phyloP scores from a whole-genome alignment of 1,139 yeast species.

The Debaryomyces singareniensis region DNA sequence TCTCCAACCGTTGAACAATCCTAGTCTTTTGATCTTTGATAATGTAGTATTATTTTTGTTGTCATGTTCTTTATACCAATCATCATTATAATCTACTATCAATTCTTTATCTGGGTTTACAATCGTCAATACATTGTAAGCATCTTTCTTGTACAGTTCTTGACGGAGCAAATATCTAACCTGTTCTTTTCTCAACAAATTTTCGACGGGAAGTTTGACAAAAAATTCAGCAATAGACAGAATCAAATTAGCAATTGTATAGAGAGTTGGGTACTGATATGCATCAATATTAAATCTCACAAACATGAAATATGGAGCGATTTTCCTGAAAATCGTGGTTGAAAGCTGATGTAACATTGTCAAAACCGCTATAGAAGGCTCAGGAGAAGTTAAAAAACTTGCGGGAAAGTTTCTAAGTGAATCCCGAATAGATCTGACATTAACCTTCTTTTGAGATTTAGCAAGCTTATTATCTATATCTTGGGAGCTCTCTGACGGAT shows the following conservation, averaged over 20 bases:
- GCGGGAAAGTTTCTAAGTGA: constrained; percentile 31
- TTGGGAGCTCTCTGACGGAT: constrained; percentile 3
- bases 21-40: constrained; percentile 20
- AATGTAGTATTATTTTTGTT: constrained; percentile 7
- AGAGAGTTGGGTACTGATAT: constrained; percentile 57
- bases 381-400: constrained; percentile 48
- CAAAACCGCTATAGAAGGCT: constrained; percentile 41
- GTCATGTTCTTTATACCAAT: constrained; percentile 13
- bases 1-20: constrained; percentile 87
- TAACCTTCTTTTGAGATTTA: constrained; percentile 4
- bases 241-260: constrained; percentile 45
- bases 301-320: constrained; percentile 69
- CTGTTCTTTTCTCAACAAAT: constrained; percentile 78
- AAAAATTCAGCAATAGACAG: constrained; percentile 63
- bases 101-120: constrained; percentile 39
- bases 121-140: constrained; percentile 29
- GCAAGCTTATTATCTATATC: background rate
- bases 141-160: constrained; percentile 25
- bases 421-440: constrained; percentile 34
- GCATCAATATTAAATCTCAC: constrained; percentile 64
- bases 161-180: constrained; percentile 50
- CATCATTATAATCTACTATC: constrained; percentile 40
- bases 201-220: constrained; percentile 81
- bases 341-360: constrained; percentile 61
- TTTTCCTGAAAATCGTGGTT: constrained; percentile 55